Evolutionary conservation across 106 monocot genomes (phyloP), one percentile per base, ranked within the genome.

Genomic region (Chionographis japonica): DNA sequence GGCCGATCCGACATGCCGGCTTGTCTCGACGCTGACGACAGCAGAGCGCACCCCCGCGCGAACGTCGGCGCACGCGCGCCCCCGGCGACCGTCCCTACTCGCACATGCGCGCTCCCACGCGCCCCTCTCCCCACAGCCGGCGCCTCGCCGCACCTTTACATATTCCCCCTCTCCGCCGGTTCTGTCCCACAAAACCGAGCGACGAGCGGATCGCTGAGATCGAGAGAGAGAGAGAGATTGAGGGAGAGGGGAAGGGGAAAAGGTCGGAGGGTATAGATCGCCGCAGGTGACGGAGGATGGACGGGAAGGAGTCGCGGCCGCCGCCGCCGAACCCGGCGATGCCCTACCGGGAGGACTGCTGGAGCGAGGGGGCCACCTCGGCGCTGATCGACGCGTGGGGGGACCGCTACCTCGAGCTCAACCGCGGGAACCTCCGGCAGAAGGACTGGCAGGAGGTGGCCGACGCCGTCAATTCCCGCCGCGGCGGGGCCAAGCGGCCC

Each of bases 381-480:
- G 82, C 78, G 46, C 77, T 94, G 52, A 80, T 94, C 61, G 84
- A 94, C 35, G 87, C 90, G 0, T 94, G 94, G 94, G 90, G 94
- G 3, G 84, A 84, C 19, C 89, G 94, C 56, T 94, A 87, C 60
- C 27, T 94, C 50, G 90, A 90, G 61, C 75, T 94, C 53, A 90
- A 84, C 73, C 86, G 94, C 27, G 94, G 94, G 9, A 94, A 84
- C 67, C 84, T 94, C 65, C 94, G 90, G 3, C 94, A 94, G 84
- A 84, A 87, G 68, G 86, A 94, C 62, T 94, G 94, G 94, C 84
- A 82, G 75, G 94, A 94, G 80, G 94, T 94, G 8, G 94, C 94
- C 58, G 94, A 90, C 60, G 86, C 87, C 60, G 94, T 94, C 39
- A 94, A 94, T 75, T 75, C 84, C 40, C 86, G 94, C 3, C 79